phyloP scores from a whole-genome alignment of 345 rosid species.

The Citrus reticulata region DNA sequence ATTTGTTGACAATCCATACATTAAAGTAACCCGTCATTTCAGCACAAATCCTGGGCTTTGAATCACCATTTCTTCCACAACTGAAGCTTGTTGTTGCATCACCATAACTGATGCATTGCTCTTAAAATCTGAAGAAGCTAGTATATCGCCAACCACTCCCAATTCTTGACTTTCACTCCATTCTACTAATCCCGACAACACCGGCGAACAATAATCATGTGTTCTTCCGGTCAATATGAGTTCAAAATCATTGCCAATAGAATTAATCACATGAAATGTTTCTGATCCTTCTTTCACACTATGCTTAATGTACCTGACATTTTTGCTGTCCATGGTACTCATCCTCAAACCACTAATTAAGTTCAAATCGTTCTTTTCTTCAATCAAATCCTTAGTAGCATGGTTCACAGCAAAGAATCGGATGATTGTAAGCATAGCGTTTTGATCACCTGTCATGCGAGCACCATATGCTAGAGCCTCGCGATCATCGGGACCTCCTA shows the following conservation, averaged over 20 bases:
- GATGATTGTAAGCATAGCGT: conserved; percentile 26
- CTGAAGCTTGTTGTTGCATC: conserved; percentile 33
- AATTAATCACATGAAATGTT: conserved; percentile 16
- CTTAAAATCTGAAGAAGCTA: conserved; percentile 33
- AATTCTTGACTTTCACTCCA: conserved; percentile 38
- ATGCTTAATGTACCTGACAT: conserved; percentile 24
- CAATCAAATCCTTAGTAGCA: conserved; percentile 18
- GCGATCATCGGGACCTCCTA: conserved; percentile 52
- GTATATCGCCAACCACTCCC: conserved; percentile 39
- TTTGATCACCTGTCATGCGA: conserved; percentile 24
- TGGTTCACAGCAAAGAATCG: conserved; percentile 18
- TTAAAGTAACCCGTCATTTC: conserved; percentile 8
- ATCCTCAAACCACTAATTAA: conserved; percentile 28
- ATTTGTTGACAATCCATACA: not conserved
- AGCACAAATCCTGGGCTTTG: not conserved
- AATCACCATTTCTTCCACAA: not conserved
- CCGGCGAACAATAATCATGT: conserved; percentile 25
- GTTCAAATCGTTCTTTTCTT: conserved; percentile 22
- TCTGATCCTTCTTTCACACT: conserved; percentile 19
- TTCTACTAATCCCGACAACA: conserved; percentile 28
- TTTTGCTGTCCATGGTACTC: not conserved
- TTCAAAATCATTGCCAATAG: conserved; percentile 26
- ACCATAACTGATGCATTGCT: conserved; percentile 36
- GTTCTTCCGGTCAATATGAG: conserved; percentile 39
- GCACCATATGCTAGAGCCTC: conserved; percentile 39